phyloP scores from a whole-genome alignment of 495 filamentous ascomycete genomes.

The Glutinoglossum americanum region DNA sequence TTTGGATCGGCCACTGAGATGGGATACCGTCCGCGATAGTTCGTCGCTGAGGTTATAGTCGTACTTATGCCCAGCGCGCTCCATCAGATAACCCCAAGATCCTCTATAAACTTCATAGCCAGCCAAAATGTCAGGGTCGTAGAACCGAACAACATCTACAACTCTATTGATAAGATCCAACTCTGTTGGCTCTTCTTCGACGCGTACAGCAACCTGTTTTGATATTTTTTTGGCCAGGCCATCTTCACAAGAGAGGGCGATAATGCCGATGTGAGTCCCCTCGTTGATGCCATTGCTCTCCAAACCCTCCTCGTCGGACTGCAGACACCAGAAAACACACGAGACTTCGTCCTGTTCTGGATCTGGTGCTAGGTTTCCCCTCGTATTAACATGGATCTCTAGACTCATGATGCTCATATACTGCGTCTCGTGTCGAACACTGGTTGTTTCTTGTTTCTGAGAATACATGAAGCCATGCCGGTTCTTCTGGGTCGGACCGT shows the following conservation, averaged over 20 bases:
- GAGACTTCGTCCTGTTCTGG: slow-evolving; percentile 79
- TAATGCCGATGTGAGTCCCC: slow-evolving; percentile 39
- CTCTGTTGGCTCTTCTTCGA: slow-evolving; percentile 58
- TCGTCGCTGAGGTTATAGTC: slow-evolving; percentile 82
- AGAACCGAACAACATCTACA: slow-evolving; percentile 61
- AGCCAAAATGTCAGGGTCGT: slow-evolving; percentile 84
- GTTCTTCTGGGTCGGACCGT: slow-evolving; percentile 72
- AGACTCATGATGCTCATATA: slow-evolving; percentile 96
- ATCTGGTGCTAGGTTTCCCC: slow-evolving; percentile 59
- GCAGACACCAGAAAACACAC: slow-evolving; percentile 77
- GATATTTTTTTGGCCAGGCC: slow-evolving; percentile 23
- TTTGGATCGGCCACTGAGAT: slow-evolving; percentile 61
- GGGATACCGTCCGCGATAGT: slow-evolving; percentile 65
- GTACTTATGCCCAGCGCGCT: slow-evolving; percentile 66
- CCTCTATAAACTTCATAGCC: slow-evolving; percentile 87
- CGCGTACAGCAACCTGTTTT: slow-evolving; percentile 31
- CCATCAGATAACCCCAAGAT: slow-evolving; percentile 91
- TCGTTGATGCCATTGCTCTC: slow-evolving; percentile 30
- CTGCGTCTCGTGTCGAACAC: slow-evolving; percentile 65
- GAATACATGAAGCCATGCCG: slow-evolving; percentile 73
- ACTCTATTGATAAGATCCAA: slow-evolving; percentile 63
- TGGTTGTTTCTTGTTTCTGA: slow-evolving; percentile 51
- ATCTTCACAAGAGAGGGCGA: slow-evolving; percentile 38
- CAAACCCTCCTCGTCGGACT: slow-evolving; percentile 41
- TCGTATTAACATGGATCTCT: slow-evolving; percentile 85